Evolutionary conservation across 1,139 yeast genomes (phyloP).

Genomic region (Debaryomycetaceae sp.): DNA sequence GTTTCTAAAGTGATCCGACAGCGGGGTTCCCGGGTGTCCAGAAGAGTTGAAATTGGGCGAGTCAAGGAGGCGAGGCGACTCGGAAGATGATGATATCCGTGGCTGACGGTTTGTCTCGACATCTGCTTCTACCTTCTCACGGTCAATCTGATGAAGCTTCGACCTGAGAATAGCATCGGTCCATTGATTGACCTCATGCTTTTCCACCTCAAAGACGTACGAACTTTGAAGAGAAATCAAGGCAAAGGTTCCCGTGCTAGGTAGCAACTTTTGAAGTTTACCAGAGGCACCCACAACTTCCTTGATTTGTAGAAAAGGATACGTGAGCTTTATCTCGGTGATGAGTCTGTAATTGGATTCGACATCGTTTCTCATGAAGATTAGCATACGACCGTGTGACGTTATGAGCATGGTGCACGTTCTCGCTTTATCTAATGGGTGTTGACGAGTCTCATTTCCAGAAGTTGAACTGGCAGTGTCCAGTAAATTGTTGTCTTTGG

Average conservation of each 20-base stretch:
- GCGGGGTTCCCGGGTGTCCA: not conserved
- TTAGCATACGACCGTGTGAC: constrained; percentile 52
- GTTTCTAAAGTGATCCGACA: not conserved
- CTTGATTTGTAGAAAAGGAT: constrained; percentile 49
- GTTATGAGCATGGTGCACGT: constrained; percentile 52
- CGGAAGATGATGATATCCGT: not conserved
- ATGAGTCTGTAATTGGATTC: constrained; percentile 35
- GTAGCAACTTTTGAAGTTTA: constrained; percentile 29
- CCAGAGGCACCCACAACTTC: constrained; percentile 42
- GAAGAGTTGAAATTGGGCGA: constrained; percentile 18
- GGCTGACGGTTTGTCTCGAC: not conserved
- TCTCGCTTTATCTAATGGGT: constrained; percentile 34
- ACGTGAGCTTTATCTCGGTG: constrained; percentile 47
- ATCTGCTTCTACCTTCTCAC: constrained; percentile 21
- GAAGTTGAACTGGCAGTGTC: not conserved
- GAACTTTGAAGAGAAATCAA: constrained; percentile 46
- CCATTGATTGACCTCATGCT: constrained; percentile 51
- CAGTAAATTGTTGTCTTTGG: constrained; percentile 3
- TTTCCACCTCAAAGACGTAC: constrained; percentile 57
- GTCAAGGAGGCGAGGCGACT: constrained; percentile 22
- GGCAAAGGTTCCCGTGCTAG: constrained; percentile 50
- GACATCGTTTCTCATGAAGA: constrained; percentile 38
- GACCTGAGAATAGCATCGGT: constrained; percentile 52
- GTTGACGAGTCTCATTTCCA: constrained; percentile 10
- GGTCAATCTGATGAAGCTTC: constrained; percentile 45